Conservation (phyloP, 306 rosid species). For the Morella rubra region DNA sequence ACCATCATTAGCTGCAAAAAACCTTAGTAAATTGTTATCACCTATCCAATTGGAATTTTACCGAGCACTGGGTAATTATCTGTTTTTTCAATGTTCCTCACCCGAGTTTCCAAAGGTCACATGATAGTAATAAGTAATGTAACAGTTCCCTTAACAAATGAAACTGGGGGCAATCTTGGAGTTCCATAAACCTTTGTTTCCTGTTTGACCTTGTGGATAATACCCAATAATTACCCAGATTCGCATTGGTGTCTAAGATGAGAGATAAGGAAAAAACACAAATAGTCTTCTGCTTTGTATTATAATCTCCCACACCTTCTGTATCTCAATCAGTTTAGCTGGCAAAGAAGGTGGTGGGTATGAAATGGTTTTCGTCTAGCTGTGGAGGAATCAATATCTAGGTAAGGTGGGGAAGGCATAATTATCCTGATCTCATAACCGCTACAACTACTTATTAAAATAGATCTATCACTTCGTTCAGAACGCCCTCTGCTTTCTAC, state of each 20-base stretch:
- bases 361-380: slow-evolving; percentile 31
- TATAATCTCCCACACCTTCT: background rate
- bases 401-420: slow-evolving; percentile 10
- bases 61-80: too few species aligned
- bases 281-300: slow-evolving; percentile 1
- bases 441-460: slow-evolving; percentile 20
- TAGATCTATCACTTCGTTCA: slow-evolving; percentile 17
- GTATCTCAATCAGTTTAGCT: background rate
- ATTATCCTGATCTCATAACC: background rate
- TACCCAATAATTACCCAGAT: too few species aligned
- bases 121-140: too few species aligned
- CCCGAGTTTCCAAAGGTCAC: too few species aligned
- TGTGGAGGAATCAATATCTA: slow-evolving; percentile 34
- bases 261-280: slow-evolving; percentile 11
- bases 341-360: slow-evolving; percentile 26
- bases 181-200: background rate
- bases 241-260: too few species aligned
- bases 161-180: background rate
- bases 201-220: too few species aligned
- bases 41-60: too few species aligned
- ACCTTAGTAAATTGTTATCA: too few species aligned
- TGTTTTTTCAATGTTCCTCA: too few species aligned
- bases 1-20: too few species aligned
- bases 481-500: slow-evolving; percentile 17
- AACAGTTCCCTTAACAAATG: background rate